Evolutionary conservation across 2,329 filamentous ascomycete genomes (phyloP).

Genomic region (Penicillium paneum): DNA sequence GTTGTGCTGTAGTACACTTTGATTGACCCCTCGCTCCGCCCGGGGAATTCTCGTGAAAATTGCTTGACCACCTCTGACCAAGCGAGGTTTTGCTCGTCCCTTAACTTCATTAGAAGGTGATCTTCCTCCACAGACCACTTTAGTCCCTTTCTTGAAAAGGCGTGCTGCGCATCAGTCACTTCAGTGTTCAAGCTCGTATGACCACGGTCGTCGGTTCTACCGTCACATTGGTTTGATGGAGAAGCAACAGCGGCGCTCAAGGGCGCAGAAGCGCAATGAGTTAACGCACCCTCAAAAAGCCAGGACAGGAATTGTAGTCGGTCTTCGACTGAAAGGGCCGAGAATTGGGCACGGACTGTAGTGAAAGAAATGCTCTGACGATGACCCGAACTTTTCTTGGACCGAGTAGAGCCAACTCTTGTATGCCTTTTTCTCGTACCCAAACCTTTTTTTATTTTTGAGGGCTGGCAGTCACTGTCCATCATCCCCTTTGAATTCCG

Average conservation of each 20-base stretch:
- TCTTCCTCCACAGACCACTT: constrained; percentile 16
- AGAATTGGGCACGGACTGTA: constrained; percentile 10
- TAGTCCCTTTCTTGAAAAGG: constrained; percentile 13
- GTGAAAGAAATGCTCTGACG: constrained; percentile 4
- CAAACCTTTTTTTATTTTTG: constrained; percentile 9
- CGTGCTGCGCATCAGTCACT: background rate
- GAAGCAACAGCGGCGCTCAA: background rate
- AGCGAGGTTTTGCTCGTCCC: constrained; percentile 14
- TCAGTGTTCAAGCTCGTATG: background rate
- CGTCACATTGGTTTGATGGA: background rate
- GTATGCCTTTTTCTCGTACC: background rate
- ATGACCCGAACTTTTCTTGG: background rate
- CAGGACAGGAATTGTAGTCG: constrained; percentile 11
- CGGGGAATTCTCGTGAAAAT: constrained; percentile 13
- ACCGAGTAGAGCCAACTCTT: background rate
- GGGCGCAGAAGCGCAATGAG: constrained; percentile 3
- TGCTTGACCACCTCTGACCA: constrained; percentile 17
- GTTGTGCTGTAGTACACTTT: constrained; percentile 18
- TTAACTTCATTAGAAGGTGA: constrained; percentile 13
- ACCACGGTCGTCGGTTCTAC: background rate
- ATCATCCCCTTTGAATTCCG: background rate
- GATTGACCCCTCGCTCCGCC: constrained; percentile 14
- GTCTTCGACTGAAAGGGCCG: constrained; percentile 8
- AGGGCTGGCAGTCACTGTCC: background rate
- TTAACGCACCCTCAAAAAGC: constrained; percentile 14